A percentile compares a stretch with the other conserved stretches of the same genome.
Conservation (phyloP, 495 filamentous ascomycete species). For the Aspergillus taichungensis region DNA sequence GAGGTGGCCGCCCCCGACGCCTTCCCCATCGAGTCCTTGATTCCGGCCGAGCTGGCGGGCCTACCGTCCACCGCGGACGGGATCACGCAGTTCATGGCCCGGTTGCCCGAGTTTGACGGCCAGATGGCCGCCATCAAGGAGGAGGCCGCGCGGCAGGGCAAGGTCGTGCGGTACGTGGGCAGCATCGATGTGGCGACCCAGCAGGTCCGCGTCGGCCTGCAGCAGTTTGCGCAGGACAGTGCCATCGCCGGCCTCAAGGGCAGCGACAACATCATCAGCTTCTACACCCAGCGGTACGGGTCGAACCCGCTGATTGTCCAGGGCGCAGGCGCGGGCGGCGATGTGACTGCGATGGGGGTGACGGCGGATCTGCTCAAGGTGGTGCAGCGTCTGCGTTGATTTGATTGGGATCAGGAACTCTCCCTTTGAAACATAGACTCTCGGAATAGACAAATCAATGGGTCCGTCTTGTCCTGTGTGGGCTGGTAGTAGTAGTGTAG, state of each 20-base stretch:
- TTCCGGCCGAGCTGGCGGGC: conserved; percentile 74
- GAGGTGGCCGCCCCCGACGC: conserved; percentile 65
- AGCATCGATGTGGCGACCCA: conserved; percentile 72
- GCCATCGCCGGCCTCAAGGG: conserved; percentile 90
- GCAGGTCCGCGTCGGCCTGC: conserved; percentile 77
- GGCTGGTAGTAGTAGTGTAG: no score
- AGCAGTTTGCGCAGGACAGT: conserved; percentile 73
- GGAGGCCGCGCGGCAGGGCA: conserved; percentile 69
- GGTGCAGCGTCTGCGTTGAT: conserved; percentile 39
- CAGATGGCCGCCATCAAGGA: conserved; percentile 78
- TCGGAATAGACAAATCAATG: no score
- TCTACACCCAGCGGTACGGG: conserved; percentile 92
- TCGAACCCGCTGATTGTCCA: conserved; percentile 84
- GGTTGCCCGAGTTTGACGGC: conserved; percentile 66
- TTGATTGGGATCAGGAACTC: no score
- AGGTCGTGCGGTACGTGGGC: conserved; percentile 93
- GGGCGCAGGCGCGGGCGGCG: conserved; percentile 88
- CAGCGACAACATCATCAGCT: conserved; percentile 96
- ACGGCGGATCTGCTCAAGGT: conserved; percentile 84
- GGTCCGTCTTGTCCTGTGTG: no score
- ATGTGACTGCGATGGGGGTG: conserved; percentile 95
- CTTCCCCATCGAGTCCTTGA: conserved; percentile 87
- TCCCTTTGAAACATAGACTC: no score
- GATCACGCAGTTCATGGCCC: conserved; percentile 67
- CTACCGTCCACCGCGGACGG: conserved; percentile 49